A percentile compares a stretch with the other conserved stretches of the same genome.
phyloP scores from a whole-genome alignment of 2,329 filamentous ascomycete genomes.

The Tolypocladium amazonense region DNA sequence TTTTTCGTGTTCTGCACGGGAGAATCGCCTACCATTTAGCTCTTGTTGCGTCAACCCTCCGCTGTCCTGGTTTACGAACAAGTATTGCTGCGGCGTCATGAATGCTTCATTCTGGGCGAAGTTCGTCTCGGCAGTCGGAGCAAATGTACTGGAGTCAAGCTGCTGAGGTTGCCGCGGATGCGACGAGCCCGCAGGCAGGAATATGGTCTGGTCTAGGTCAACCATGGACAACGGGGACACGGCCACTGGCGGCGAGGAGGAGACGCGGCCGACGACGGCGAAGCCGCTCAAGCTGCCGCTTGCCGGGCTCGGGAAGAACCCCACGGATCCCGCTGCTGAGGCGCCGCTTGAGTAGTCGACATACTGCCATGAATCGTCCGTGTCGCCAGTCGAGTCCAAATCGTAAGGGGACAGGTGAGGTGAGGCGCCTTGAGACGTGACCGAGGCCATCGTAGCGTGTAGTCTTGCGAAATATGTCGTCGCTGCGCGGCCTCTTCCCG shows the following conservation, averaged over 20 bases:
- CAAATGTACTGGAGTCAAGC: slow-evolving; percentile 16
- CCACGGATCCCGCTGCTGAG: slow-evolving; percentile 26
- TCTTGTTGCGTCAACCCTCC: slow-evolving; percentile 13
- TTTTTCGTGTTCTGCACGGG: neutral
- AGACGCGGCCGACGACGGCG: slow-evolving; percentile 30
- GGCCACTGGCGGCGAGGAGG: slow-evolving; percentile 16
- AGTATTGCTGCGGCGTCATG: slow-evolving; percentile 26
- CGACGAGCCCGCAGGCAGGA: slow-evolving; percentile 21
- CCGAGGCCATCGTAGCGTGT: slow-evolving; percentile 20
- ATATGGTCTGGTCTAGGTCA: slow-evolving; percentile 25
- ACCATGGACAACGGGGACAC: slow-evolving; percentile 31
- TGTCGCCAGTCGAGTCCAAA: slow-evolving; percentile 25
- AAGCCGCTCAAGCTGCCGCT: slow-evolving; percentile 41
- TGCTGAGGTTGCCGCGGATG: slow-evolving; percentile 16
- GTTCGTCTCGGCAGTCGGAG: slow-evolving; percentile 14
- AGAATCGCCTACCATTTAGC: slow-evolving; percentile 17
- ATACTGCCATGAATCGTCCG: slow-evolving; percentile 35
- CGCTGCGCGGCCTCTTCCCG: neutral
- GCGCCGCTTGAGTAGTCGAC: slow-evolving; percentile 24
- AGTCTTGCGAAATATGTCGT: neutral
- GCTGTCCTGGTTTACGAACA: slow-evolving; percentile 23
- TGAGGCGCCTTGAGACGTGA: slow-evolving; percentile 25
- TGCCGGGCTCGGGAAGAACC: slow-evolving; percentile 38
- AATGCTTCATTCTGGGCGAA: slow-evolving; percentile 21
- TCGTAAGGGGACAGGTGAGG: slow-evolving; percentile 29